phyloP scores from a whole-genome alignment of 352 stramenopile genomes.

The Elongisporangium undulatum region DNA sequence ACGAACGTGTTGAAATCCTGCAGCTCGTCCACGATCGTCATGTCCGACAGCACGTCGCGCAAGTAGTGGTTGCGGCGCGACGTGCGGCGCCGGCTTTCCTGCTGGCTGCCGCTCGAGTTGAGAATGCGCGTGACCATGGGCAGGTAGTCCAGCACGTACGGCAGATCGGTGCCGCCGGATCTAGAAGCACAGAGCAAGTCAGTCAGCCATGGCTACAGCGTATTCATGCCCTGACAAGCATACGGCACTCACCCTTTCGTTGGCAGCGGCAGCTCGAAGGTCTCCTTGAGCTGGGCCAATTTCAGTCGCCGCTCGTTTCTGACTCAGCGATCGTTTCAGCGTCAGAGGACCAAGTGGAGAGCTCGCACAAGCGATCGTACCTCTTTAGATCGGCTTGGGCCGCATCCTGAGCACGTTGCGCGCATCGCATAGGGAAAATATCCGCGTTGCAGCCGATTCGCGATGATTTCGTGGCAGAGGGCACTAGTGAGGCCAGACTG shows the following conservation, averaged over 20 bases:
- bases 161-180: slow-evolving; percentile 25
- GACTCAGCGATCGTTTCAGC: not conserved
- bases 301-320: not conserved
- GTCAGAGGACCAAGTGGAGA: not conserved
- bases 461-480: not conserved
- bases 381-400: slow-evolving; percentile 13
- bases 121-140: slow-evolving; percentile 59
- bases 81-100: slow-evolving; percentile 55
- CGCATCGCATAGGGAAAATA: slow-evolving; percentile 7
- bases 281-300: slow-evolving; percentile 33
- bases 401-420: slow-evolving; percentile 27
- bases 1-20: slow-evolving; percentile 39
- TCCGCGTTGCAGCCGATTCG: not conserved
- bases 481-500: slow-evolving; percentile 7
- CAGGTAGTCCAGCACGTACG: slow-evolving; percentile 66
- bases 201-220: not conserved
- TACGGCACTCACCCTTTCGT: slow-evolving; percentile 32
- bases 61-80: slow-evolving; percentile 79
- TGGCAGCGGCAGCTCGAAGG: slow-evolving; percentile 40
- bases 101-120: slow-evolving; percentile 32
- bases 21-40: slow-evolving; percentile 59
- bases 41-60: slow-evolving; percentile 64
- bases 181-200: slow-evolving; percentile 4
- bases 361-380: not conserved
- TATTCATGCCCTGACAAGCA: not conserved